Base-by-base conservation (phyloP, 768 basidiomycete genomes). In the Daedalea quercina region DNA sequence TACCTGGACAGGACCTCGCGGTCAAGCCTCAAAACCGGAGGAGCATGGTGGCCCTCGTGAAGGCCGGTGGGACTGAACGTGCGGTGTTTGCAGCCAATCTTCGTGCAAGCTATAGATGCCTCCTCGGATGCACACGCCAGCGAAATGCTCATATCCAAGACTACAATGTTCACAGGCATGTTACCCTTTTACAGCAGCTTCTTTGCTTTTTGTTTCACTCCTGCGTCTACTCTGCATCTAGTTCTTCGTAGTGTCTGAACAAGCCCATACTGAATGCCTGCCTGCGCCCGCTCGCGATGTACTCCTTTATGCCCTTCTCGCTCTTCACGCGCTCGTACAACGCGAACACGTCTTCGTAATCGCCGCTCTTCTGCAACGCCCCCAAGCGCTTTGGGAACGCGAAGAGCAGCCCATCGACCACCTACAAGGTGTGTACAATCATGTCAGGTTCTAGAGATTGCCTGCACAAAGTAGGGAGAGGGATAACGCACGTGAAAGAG, bases 221-320 rank as follows among this genome's bases (percentile, higher is more conserved):
- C 3, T 43, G 17, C 26, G 15, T 34, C 47, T 67, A 63, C 41
- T 69, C 67, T 19, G 57, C 64, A 49, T 73, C 73, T 31, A 74
- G 58, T 60, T 74, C 73, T 24, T 61, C 59, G 50, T 73, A 74
- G 55, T 69, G 58, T 53, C 72, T 64, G 58, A 65, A 74, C 24
- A 73, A 52, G 1, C 73, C 73, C 44, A 57, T 57, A 45, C 62
- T 51, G 49, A 66, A 74, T 23, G 55, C 37, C 35, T 48, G 51
- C n/a, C 69, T 51, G 47, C 67, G 53, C n/a, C 62, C 66, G 52
- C 69, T 71, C 26, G 55, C 61, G 9, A 72, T 51, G 53, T 74
- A 74, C 34, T 59, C 64, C 54, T 67, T 65, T 53, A 73, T 66
- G 6, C 59, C 58, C 46, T 63, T 61, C 47, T 67, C 67, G 1